Base-by-base conservation (phyloP, 2,329 filamentous ascomycete species). In the Pseudogymnoascus sp. region DNA sequence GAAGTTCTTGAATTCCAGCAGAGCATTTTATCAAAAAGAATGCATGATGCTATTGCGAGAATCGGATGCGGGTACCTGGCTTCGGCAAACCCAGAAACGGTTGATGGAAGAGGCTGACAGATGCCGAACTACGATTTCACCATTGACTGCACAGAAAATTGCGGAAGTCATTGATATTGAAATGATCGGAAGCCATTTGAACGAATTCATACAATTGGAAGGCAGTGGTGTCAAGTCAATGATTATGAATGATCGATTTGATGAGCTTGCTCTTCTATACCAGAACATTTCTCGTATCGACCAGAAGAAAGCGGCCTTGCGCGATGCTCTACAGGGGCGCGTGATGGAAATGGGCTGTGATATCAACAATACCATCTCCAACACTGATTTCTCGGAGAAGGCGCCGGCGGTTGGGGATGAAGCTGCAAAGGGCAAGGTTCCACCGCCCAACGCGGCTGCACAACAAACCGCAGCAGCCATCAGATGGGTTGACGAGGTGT, bases 401-500 rank as follows among this genome's bases (percentile, higher is more conserved):
- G 59, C 37, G 7, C 65, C 70, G 59, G 68, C 75, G 42, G 73
- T 75, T 63, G 67, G 77, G 44, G 81, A 82, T 7, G 81, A 75
- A 2, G 74, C 80, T 19, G 77, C 76, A 0, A 81, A 80, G 62
- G 69, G 75, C 21, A 83, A 86, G 63, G 77, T 77, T 72, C 67
- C 75, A 68, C 72, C 82, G 64, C 71, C 83, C 38, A 83, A 79
- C 65, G 78, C 83, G 0, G 78, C 87, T 7, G 93, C 91, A 29
- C 88, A 91, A 73, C 88, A 93, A 72, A 97, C 95, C 0, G 83
- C 86, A 0, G 89, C 92, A 1, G 95, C 95, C 0, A 89, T 97
- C 69, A 91, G 90, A 70, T 99, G 95, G 95, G 93, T 97, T 2
- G 91, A 96, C 69, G 92, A 96, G 70, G 90, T 97, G 2, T 78